phyloP scores from a whole-genome alignment of 2,329 filamentous ascomycete genomes.

The Colletotrichum sp. region DNA sequence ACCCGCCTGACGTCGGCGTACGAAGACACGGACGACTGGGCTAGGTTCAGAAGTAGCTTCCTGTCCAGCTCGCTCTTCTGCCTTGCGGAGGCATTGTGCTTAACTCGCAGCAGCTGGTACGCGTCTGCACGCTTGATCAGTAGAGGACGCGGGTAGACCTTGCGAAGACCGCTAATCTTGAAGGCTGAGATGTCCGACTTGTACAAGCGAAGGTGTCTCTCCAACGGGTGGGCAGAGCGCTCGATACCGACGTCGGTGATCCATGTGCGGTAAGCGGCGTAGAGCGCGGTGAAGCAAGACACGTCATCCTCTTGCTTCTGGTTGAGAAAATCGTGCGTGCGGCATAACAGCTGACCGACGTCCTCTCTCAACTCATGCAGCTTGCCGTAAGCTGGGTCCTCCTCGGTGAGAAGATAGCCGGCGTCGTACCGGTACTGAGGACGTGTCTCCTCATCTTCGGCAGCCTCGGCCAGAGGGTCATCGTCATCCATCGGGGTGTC shows the following conservation, averaged over 20 bases:
- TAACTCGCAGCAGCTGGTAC: conserved; percentile 91
- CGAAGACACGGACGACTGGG: conserved; percentile 85
- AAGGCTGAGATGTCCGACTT: conserved; percentile 88
- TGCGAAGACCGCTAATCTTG: conserved; percentile 91
- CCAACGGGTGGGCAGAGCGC: conserved; percentile 89
- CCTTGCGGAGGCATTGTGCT: conserved; percentile 89
- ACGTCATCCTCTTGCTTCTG: conserved; percentile 93
- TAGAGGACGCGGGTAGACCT: conserved; percentile 91
- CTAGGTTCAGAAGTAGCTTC: conserved; percentile 81
- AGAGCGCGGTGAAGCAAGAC: conserved; percentile 90
- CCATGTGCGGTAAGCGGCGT: conserved; percentile 92
- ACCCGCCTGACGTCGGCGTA: conserved; percentile 97
- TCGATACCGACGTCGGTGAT: conserved; percentile 98
- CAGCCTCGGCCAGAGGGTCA: conserved; percentile 64
- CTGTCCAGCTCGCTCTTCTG: conserved; percentile 92
- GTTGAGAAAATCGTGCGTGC: conserved; percentile 83
- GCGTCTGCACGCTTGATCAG: conserved; percentile 91
- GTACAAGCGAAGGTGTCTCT: conserved; percentile 84
- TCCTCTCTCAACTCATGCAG: conserved; percentile 84
- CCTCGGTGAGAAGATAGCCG: conserved; percentile 75
- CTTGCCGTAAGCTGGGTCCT: conserved; percentile 67
- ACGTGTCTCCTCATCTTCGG: conserved; percentile 81
- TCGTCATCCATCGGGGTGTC: conserved; percentile 46
- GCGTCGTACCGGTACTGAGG: conserved; percentile 88
- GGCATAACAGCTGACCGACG: conserved; percentile 80